Conservation (phyloP, 2,329 filamentous ascomycete species). For the Fusarium fracticaudum region DNA sequence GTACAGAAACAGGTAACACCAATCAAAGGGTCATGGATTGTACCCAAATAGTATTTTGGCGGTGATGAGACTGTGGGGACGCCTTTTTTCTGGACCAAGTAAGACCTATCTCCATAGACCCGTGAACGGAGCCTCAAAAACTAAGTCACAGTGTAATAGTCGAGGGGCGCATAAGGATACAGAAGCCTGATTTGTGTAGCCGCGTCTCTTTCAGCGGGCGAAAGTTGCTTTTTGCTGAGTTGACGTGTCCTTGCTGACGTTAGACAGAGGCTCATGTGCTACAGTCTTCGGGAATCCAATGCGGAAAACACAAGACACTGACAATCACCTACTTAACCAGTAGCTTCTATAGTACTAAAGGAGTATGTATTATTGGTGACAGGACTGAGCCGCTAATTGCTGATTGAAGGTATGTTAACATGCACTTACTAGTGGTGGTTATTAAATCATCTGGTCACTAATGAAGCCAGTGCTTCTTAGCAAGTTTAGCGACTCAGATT, state of each 20-base stretch:
- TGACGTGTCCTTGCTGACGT: neutral
- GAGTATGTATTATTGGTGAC: neutral
- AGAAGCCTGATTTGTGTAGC: neutral
- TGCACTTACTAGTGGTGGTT: neutral
- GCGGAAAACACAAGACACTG: neutral
- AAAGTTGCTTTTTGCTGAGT: neutral
- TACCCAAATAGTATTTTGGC: neutral
- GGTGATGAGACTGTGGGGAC: constrained; percentile 19
- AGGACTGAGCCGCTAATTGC: neutral
- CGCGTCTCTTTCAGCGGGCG: neutral
- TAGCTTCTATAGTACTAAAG: neutral
- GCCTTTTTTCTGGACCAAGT: neutral
- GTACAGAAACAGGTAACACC: neutral
- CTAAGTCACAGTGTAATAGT: neutral
- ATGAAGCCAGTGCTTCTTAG: neutral
- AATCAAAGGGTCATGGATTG: constrained; percentile 30
- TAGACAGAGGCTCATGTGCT: neutral
- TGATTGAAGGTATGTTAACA: neutral
- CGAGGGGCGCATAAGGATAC: neutral
- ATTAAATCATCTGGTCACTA: neutral
- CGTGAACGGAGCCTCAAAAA: constrained; percentile 2
- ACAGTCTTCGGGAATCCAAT: neutral
- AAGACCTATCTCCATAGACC: neutral
- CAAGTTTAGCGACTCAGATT: neutral
- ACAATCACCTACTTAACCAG: neutral